Evolutionary conservation across 1,139 yeast species (phyloP).

Genomic region (Chernovozyma sophiae-reginae): DNA sequence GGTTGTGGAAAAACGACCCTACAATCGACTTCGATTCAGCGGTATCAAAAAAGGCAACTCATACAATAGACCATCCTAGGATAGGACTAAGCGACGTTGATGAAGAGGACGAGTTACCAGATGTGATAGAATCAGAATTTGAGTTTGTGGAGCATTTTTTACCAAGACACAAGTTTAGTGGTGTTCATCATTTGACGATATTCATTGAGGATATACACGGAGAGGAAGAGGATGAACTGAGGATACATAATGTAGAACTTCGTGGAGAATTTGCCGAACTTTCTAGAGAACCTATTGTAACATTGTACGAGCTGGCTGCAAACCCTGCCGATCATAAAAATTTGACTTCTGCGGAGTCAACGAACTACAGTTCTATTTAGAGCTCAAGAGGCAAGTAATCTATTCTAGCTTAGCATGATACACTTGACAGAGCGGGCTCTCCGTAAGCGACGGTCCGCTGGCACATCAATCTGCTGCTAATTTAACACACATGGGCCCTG

Average conservation of each 20-base stretch:
- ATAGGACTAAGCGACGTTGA: constrained; percentile 42
- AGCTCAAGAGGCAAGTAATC: too few species aligned
- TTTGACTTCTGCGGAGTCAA: constrained; percentile 19
- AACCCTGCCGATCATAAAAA: constrained; percentile 85
- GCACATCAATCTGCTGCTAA: too few species aligned
- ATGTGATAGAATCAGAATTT: constrained; percentile 26
- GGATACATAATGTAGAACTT: constrained; percentile 69
- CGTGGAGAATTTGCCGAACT: constrained; percentile 74
- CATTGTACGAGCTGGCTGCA: constrained; percentile 86
- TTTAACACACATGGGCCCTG: too few species aligned
- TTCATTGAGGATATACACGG: constrained; percentile 68
- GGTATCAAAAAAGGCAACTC: constrained; percentile 46
- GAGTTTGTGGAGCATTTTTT: constrained; percentile 81
- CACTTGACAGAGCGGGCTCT: too few species aligned
- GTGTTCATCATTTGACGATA: constrained; percentile 62
- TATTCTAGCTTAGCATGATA: too few species aligned
- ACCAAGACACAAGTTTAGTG: constrained; percentile 72
- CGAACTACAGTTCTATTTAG: constrained; percentile 7
- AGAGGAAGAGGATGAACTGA: constrained; percentile 45
- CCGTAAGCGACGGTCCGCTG: too few species aligned
- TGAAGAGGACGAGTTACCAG: constrained; percentile 35
- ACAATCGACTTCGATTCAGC: constrained; percentile 70
- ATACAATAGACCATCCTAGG: constrained; percentile 59
- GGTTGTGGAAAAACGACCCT: constrained; percentile 67
- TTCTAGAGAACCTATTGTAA: constrained; percentile 62